Evolutionary conservation across 768 basidiomycete species (phyloP).

Genomic region (Candolleomyces efflorescens): DNA sequence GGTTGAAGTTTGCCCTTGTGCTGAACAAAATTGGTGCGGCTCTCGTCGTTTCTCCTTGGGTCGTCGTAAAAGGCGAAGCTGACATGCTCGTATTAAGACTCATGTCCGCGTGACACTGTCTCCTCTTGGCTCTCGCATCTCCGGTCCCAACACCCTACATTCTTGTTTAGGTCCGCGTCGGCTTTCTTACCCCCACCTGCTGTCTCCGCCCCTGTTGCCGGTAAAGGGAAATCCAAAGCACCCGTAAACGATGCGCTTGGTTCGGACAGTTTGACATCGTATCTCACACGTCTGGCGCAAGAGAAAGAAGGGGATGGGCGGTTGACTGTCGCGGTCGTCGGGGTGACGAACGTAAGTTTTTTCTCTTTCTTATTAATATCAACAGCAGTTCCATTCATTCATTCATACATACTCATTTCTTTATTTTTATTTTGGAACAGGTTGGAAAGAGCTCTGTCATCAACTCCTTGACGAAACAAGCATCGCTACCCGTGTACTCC

Average conservation of each 20-base stretch:
- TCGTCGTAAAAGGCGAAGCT: background rate
- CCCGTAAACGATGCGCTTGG: slow-evolving; percentile 59
- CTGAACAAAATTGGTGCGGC: slow-evolving; percentile 86
- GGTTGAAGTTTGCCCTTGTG: slow-evolving; percentile 53
- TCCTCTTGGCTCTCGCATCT: slow-evolving; percentile 64
- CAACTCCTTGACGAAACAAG: slow-evolving; percentile 64
- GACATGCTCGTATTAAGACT: slow-evolving; percentile 42
- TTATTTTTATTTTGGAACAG: slow-evolving; percentile 28
- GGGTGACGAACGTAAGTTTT: slow-evolving; percentile 70
- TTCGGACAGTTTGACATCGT: slow-evolving; percentile 43
- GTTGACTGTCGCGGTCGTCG: slow-evolving; percentile 73
- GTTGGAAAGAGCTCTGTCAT: slow-evolving; percentile 82
- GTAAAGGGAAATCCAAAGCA: slow-evolving; percentile 36
- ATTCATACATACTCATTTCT: background rate
- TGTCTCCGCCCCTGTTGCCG: slow-evolving; percentile 29
- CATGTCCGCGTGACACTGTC: slow-evolving; percentile 74
- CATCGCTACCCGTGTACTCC: slow-evolving; percentile 57
- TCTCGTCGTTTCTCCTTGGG: background rate
- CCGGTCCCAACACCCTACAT: slow-evolving; percentile 52
- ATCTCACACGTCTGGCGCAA: slow-evolving; percentile 43
- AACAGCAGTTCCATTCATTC: background rate
- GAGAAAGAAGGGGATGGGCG: slow-evolving; percentile 45
- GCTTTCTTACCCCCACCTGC: slow-evolving; percentile 50
- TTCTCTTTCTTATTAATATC: background rate
- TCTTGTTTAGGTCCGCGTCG: slow-evolving; percentile 71